Conservation (phyloP, 2,329 filamentous ascomycete species). For the Trichoderma sp. region DNA sequence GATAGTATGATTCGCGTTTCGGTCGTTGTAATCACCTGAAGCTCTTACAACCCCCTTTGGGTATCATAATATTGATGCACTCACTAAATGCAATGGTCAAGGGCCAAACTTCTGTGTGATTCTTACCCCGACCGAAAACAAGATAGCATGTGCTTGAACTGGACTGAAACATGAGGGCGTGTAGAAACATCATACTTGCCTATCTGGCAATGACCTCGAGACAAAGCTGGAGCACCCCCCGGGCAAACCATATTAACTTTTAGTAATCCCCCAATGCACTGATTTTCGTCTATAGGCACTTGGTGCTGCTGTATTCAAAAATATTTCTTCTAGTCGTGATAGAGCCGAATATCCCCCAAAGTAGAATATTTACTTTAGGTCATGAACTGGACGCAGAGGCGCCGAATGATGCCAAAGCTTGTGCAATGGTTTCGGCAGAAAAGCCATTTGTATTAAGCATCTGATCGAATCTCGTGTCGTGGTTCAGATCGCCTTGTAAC, state of each 20-base stretch:
- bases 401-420: slow-evolving; percentile 46
- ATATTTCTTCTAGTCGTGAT: background rate
- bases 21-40: background rate
- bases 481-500: slow-evolving; percentile 45
- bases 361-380: background rate
- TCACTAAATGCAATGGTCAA: background rate
- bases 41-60: background rate
- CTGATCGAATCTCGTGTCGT: slow-evolving; percentile 42
- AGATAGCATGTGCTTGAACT: background rate
- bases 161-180: background rate
- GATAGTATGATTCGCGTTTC: no score
- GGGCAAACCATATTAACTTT: background rate
- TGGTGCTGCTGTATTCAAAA: background rate
- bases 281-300: background rate
- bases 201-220: background rate
- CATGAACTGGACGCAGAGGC: slow-evolving; percentile 24
- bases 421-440: slow-evolving; percentile 44
- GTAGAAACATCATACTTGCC: background rate
- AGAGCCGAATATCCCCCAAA: no score
- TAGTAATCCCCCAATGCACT: background rate
- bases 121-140: background rate
- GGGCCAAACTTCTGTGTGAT: background rate
- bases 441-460: slow-evolving; percentile 49
- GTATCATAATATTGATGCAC: background rate
- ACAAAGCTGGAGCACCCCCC: background rate